Evolutionary conservation across 2,329 filamentous ascomycete genomes (phyloP).

Genomic region (Neonectria hederae): DNA sequence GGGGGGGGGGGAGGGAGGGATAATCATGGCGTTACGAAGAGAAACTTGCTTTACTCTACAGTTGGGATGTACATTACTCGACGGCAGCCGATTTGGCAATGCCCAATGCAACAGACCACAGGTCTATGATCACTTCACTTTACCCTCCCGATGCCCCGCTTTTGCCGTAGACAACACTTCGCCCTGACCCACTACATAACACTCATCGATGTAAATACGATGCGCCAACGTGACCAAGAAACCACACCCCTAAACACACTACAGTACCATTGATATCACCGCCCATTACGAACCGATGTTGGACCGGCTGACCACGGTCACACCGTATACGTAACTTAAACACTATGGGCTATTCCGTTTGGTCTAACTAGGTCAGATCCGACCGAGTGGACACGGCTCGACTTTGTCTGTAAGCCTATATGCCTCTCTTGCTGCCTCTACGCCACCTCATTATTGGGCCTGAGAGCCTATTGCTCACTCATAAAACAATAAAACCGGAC

Average conservation of each 20-base stretch:
- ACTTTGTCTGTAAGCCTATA: background rate
- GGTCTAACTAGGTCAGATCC: no score
- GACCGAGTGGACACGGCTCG: no score
- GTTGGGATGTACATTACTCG: constrained; percentile 56
- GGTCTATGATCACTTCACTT: constrained; percentile 30
- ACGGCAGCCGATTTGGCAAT: constrained; percentile 38
- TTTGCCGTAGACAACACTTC: background rate
- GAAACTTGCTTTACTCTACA: constrained; percentile 51
- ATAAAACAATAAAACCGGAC: background rate
- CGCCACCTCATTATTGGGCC: background rate
- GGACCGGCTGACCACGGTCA: no score
- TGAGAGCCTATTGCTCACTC: background rate
- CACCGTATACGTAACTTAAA: no score
- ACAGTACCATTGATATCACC: no score
- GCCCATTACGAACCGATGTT: no score
- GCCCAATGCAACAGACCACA: constrained; percentile 40
- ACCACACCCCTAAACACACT: no score
- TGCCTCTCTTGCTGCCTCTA: no score
- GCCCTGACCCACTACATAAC: background rate
- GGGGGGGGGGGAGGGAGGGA: no score
- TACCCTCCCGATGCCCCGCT: background rate
- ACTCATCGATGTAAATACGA: background rate
- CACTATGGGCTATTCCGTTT: no score
- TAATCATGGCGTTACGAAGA: constrained; percentile 58
- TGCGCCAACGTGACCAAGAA: background rate